Evolutionary conservation across 345 rosid species (phyloP).

Genomic region (Populus nigra): DNA sequence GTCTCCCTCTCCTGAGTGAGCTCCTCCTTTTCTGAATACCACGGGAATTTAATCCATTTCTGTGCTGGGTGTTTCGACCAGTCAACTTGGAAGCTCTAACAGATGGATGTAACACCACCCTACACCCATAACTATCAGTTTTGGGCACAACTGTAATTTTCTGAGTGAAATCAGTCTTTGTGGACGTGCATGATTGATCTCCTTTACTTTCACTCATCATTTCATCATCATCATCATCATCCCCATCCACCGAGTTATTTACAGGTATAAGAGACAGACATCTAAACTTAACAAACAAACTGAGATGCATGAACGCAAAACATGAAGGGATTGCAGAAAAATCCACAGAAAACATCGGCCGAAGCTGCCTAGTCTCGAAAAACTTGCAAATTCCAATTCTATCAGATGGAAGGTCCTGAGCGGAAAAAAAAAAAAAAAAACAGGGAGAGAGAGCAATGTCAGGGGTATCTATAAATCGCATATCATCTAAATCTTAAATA

Average conservation of each 20-base stretch:
- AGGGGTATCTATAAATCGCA: neutral
- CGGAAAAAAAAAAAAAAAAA: neutral
- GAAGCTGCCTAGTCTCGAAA: conserved; percentile 34
- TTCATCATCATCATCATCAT: conserved; percentile 21
- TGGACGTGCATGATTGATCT: conserved; percentile 17
- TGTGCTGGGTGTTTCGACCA: conserved; percentile 43
- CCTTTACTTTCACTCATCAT: conserved; percentile 18
- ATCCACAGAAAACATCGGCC: conserved; percentile 62
- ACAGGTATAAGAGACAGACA: conserved; percentile 38
- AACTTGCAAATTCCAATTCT: conserved; percentile 63
- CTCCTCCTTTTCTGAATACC: conserved; percentile 76
- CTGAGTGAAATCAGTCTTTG: conserved; percentile 4
- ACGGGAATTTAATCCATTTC: conserved; percentile 49
- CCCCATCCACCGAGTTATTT: conserved; percentile 34
- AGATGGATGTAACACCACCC: conserved; percentile 39
- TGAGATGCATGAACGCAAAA: conserved; percentile 55
- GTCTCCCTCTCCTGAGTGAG: conserved; percentile 60
- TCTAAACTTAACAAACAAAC: conserved; percentile 29
- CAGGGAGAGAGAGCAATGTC: neutral
- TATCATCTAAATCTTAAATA: neutral
- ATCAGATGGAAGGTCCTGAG: conserved; percentile 50
- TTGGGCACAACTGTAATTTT: conserved; percentile 11
- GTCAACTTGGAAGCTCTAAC: conserved; percentile 48
- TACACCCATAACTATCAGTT: conserved; percentile 29
- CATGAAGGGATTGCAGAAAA: conserved; percentile 65